Base-by-base conservation (phyloP, 768 basidiomycete genomes). In the Mycena crocata region DNA sequence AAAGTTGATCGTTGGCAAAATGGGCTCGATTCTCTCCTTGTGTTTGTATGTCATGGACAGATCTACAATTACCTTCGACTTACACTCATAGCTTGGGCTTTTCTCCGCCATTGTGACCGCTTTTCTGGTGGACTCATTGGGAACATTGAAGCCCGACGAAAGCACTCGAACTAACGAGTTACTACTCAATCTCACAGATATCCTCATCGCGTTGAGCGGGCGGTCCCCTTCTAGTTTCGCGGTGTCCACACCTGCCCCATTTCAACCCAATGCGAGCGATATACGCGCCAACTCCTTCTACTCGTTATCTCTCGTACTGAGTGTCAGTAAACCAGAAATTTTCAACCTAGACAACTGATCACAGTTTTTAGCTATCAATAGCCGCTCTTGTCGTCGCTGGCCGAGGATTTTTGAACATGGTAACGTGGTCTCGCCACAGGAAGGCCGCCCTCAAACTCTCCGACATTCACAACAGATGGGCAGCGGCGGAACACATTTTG, bases 41-140 rank as follows among this genome's bases (percentile, higher is more conserved):
- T 71, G 6, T 71, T 71, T 50, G 56, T 64, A 48, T 17, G 54
- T 49, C 19, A 8, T 9, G 30, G 30, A 19, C 30, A 5, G 10
- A 15, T 49, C 28, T 19, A 12, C 13, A 24, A 1, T 12, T 37
- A 30, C 35, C 13, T 21, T 5, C 32, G 39, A 17, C 15, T 17
- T 3, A 44, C 35, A 32, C n/a, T 1, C 23, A 5, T 28, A 71
- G 70, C 48, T 71, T 21, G 70, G 70, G n/a, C 52, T 71, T 17
- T 71, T 71, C 55, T 71, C 70, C 15, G 70, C 70, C 3, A 65
- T 71, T 26, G 57, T 71, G 23, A 71, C 70, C n/a, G 50, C 70
- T 12, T 71, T 71, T 34, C 28, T 71, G 15, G 62, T 68, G 17
- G 66, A 59, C 30, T 67, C 70, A 2, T 39, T 67, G 12, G 45